Evolutionary conservation across 129 eudicot species (phyloP).

Genomic region (Solidago caesia): DNA sequence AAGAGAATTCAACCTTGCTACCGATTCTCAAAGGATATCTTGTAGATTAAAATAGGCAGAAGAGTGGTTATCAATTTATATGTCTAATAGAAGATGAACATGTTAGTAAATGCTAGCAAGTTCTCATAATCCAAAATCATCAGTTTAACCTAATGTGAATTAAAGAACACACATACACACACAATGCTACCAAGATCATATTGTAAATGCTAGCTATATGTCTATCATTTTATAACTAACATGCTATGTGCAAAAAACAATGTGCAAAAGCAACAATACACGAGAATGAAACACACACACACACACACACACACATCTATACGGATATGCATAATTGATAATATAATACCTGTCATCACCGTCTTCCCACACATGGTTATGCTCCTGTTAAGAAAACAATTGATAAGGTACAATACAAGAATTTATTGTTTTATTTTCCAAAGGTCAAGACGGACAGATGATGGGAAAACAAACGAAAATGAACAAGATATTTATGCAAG

Average conservation of each 20-base stretch:
- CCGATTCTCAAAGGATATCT: background rate
- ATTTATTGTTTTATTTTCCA: background rate
- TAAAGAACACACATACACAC: background rate
- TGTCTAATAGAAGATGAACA: background rate
- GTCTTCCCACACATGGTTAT: constrained; percentile 91
- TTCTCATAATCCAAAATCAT: background rate
- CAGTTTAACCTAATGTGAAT: background rate
- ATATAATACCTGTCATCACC: constrained; percentile 80
- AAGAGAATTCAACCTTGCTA: background rate
- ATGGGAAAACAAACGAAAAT: background rate
- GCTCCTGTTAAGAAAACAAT: constrained; percentile 47
- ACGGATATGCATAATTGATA: background rate
- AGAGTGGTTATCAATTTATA: constrained; percentile 9
- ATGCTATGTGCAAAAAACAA: background rate
- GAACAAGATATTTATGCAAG: background rate
- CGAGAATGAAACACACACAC: background rate
- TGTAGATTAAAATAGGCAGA: background rate
- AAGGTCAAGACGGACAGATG: background rate
- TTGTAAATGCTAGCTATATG: too few species aligned
- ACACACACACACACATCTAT: background rate
- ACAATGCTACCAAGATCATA: too few species aligned
- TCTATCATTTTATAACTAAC: background rate
- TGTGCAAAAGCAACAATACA: background rate
- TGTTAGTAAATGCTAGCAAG: constrained; percentile 9
- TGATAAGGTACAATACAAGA: constrained; percentile 1